phyloP scores from a whole-genome alignment of 148 eudicot species.

The Fagopyrum tataricum region DNA sequence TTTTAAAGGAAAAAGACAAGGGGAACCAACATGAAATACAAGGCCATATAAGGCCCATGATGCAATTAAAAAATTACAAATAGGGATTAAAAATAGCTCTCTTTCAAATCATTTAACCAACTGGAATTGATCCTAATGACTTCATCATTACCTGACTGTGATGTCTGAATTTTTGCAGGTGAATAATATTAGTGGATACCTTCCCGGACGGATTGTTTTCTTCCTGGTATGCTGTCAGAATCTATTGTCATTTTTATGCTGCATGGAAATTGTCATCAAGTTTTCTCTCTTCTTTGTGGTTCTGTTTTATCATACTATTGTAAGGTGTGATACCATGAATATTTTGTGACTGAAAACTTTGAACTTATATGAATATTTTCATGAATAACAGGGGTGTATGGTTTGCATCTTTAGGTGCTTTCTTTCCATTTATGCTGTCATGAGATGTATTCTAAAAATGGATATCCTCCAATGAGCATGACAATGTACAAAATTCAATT shows the following conservation, averaged over 20 bases:
- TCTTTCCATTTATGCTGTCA: background rate
- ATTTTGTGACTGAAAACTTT: background rate
- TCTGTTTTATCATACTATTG: background rate
- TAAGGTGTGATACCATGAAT: background rate
- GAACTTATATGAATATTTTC: background rate
- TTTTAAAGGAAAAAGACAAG: background rate
- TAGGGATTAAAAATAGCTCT: background rate
- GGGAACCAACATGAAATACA: background rate
- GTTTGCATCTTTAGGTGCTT: background rate
- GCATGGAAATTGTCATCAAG: background rate
- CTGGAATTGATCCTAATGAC: background rate
- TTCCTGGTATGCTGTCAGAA: constrained; percentile 61
- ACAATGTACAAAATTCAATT: background rate
- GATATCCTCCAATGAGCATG: background rate
- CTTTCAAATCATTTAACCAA: background rate
- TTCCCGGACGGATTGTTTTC: constrained; percentile 96
- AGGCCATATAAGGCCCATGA: background rate
- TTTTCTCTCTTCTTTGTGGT: constrained; percentile 1
- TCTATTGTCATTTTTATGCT: background rate
- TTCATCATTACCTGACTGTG: background rate
- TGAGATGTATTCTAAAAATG: background rate
- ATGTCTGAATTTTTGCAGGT: constrained; percentile 43
- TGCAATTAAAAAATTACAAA: background rate
- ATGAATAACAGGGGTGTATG: background rate
- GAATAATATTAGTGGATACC: constrained; percentile 96